Conservation (phyloP, 805 yeast genomes). For the Metschnikowia lunata region DNA sequence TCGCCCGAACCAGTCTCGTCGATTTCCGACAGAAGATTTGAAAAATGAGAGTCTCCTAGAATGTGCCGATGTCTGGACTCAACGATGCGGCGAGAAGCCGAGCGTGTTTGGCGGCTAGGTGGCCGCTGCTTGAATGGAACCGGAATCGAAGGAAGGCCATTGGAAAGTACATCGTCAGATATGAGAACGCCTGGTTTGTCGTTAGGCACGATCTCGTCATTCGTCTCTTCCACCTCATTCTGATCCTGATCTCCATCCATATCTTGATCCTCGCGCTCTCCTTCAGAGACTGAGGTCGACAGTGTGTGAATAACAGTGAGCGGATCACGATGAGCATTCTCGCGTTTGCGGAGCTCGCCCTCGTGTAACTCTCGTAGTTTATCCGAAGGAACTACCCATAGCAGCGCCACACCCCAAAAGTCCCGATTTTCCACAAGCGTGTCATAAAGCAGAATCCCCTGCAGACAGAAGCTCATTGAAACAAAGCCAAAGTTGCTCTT, state of each 20-base stretch:
- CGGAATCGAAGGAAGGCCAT: constrained; percentile 4
- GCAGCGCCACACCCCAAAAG: constrained; percentile 2
- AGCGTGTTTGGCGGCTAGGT: constrained; percentile 6
- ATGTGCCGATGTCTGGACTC: background rate
- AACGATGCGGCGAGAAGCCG: constrained; percentile 1
- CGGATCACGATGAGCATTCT: constrained; percentile 10
- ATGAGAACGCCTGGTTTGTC: no score
- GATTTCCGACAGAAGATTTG: background rate
- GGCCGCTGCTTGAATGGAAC: background rate
- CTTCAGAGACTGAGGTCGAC: background rate
- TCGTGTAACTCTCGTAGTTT: constrained; percentile 1
- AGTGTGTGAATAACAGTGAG: constrained; percentile 1
- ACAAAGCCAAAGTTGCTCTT: constrained; percentile 15
- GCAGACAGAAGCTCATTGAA: constrained; percentile 2
- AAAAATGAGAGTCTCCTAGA: no score
- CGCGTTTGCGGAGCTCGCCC: constrained; percentile 7
- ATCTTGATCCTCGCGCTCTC: background rate
- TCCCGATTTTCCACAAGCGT: constrained; percentile 1
- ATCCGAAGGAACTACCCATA: background rate
- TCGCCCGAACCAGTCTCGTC: background rate
- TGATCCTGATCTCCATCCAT: background rate
- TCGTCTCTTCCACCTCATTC: background rate
- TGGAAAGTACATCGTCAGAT: constrained; percentile 11
- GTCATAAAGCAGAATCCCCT: constrained; percentile 1
- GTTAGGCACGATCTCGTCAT: no score